Conservation (phyloP, 345 rosid species). For the Abelmoschus esculentus region DNA sequence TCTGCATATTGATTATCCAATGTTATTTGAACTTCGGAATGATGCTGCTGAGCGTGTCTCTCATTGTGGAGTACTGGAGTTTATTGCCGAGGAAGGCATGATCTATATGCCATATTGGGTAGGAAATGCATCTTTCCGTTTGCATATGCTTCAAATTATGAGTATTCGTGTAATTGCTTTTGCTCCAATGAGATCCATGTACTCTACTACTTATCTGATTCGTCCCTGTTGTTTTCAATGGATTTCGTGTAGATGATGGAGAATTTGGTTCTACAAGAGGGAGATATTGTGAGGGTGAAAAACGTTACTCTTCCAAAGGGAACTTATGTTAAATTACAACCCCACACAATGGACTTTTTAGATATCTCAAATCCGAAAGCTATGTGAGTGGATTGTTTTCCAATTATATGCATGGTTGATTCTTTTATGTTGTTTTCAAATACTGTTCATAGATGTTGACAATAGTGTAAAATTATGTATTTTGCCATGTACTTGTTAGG, state of each 20-base stretch:
- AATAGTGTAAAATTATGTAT: neutral
- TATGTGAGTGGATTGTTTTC: conserved; percentile 48
- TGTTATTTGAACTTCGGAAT: conserved; percentile 93
- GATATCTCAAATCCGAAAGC: conserved; percentile 99
- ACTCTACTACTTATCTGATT: conserved; percentile 1
- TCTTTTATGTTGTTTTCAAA: conserved; percentile 1
- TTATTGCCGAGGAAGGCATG: conserved; percentile 99
- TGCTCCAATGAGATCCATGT: neutral
- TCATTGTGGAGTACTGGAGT: conserved; percentile 97
- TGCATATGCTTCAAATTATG: neutral
- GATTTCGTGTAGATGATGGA: conserved; percentile 79
- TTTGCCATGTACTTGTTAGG: neutral
- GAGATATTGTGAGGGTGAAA: conserved; percentile 75
- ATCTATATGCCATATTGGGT: conserved; percentile 99
- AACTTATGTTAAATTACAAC: conserved; percentile 88
- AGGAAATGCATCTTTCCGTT: conserved; percentile 8
- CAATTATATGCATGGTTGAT: neutral
- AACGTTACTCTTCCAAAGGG: conserved; percentile 97
- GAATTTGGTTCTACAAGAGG: conserved; percentile 88
- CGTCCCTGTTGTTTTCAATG: no score
- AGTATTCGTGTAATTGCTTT: neutral
- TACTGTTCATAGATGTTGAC: neutral
- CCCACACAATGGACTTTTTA: conserved; percentile 89
- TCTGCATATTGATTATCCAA: conserved; percentile 92
- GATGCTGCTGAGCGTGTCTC: conserved; percentile 72